Percentiles rank a stretch among this genome's conserved stretches.
Conservation (phyloP, 1,284 basidiomycete genomes). For the Polyporus tsugae region DNA sequence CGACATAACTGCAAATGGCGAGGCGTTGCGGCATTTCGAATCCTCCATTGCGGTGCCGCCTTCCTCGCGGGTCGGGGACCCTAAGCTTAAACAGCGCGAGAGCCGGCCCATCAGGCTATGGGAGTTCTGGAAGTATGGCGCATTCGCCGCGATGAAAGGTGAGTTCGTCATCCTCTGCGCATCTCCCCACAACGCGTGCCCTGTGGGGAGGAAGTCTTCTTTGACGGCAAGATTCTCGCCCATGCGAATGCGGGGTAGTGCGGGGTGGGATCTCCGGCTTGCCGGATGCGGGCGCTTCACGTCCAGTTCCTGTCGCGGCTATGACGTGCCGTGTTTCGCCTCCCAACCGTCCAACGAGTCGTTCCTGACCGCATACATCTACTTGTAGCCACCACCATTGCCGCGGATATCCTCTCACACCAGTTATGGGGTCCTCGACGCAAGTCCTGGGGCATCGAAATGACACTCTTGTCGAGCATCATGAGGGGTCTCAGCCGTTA, state of each 20-base stretch:
- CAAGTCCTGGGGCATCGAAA: conserved; percentile 90
- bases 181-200: background rate
- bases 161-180: conserved; percentile 28
- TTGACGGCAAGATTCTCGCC: background rate
- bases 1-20: conserved; percentile 10
- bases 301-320: background rate
- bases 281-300: conserved; percentile 7
- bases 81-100: conserved; percentile 64
- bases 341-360: background rate
- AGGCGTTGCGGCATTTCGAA: conserved; percentile 58
- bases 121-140: conserved; percentile 75
- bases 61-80: conserved; percentile 69
- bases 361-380: conserved; percentile 7
- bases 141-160: conserved; percentile 75
- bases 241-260: conserved; percentile 19
- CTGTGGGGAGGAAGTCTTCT: background rate
- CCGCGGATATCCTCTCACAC: conserved; percentile 74
- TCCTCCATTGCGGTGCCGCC: conserved; percentile 75
- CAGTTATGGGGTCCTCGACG: conserved; percentile 83
- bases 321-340: conserved; percentile 4
- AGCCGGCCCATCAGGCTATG: conserved; percentile 63
- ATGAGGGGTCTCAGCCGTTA: conserved; percentile 89
- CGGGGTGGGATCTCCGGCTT: conserved; percentile 18
- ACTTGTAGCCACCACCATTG: conserved; percentile 68
- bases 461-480: conserved; percentile 85